These are phyloP conservation scores for Ormosia semicastrata DNA, from an alignment of 306 rosid genomes.

Conservation along the genomic window DNA sequence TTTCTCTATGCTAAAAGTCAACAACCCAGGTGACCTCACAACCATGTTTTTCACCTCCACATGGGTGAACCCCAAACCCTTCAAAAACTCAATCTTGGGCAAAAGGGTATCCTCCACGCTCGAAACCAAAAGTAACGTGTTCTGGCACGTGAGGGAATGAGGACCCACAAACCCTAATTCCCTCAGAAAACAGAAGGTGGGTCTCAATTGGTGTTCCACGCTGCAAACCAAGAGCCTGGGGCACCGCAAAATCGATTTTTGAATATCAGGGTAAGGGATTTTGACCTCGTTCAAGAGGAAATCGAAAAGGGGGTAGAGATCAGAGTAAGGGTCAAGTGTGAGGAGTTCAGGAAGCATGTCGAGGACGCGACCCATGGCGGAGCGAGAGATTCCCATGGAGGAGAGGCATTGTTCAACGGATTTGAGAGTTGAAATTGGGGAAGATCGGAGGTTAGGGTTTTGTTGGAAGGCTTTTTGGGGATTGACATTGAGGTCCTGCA, in stretches of 20 bases:
- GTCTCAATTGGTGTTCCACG: slow-evolving; percentile 50
- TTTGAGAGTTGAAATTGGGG: slow-evolving; percentile 52
- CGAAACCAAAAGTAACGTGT: slow-evolving; percentile 31
- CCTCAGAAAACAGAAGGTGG: slow-evolving; percentile 15
- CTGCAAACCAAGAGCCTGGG: slow-evolving; percentile 67
- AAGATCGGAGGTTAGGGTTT: slow-evolving; percentile 62
- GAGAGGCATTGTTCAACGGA: slow-evolving; percentile 63
- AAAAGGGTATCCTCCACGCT: slow-evolving; percentile 39
- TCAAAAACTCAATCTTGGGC: slow-evolving; percentile 40
- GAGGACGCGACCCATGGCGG: slow-evolving; percentile 66
- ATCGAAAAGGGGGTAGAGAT: slow-evolving; percentile 77
- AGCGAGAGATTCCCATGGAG: slow-evolving; percentile 63
- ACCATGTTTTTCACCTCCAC: slow-evolving; percentile 62
- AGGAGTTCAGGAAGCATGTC: slow-evolving; percentile 78
- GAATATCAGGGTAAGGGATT: slow-evolving; percentile 60
- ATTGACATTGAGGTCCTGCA: slow-evolving; percentile 55
- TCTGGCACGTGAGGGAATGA: slow-evolving; percentile 37
- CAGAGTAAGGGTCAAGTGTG: slow-evolving; percentile 59
- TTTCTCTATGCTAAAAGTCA: slow-evolving; percentile 53
- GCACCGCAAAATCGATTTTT: slow-evolving; percentile 56
- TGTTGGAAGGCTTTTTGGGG: slow-evolving; percentile 57
- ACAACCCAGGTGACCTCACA: slow-evolving; percentile 70
- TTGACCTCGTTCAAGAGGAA: slow-evolving; percentile 66
- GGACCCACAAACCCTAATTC: slow-evolving; percentile 37
- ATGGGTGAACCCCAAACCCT: slow-evolving; percentile 41